Percentiles rank a stretch among this genome's conserved stretches.
These are phyloP conservation scores for Salvia sclarea DNA, from an alignment of 305 asterid species.

Conservation along the genomic window DNA sequence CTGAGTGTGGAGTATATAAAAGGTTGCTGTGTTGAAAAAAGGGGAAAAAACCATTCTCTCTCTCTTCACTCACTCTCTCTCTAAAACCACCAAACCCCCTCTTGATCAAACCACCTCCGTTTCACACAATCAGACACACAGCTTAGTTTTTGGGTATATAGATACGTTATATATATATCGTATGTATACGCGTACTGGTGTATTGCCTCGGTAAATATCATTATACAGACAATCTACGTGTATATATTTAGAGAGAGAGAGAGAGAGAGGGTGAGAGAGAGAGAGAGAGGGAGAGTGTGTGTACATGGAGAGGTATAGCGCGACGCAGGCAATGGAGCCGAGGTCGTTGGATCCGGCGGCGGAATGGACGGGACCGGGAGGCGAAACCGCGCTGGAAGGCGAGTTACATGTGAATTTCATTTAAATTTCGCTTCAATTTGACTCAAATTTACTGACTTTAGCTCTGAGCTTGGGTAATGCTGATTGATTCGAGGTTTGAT, in stretches of 20 bases:
- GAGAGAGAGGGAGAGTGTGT: neutral
- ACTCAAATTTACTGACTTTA: constrained; percentile 26
- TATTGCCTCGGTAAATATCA: constrained; percentile 27
- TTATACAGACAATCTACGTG: constrained; percentile 16
- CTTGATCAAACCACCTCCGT: constrained; percentile 37
- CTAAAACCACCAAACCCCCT: constrained; percentile 50
- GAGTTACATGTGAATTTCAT: constrained; percentile 58
- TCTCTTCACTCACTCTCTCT: constrained; percentile 31
- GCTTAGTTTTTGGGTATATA: constrained; percentile 22
- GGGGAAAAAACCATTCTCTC: constrained; percentile 24
- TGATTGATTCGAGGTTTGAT: constrained; percentile 40
- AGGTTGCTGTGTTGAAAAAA: constrained; percentile 28
- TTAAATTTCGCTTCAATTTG: constrained; percentile 53
- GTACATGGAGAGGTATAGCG: constrained; percentile 68
- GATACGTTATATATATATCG: neutral
- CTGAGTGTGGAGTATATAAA: constrained; percentile 29
- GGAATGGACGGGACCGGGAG: constrained; percentile 73
- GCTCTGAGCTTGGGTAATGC: constrained; percentile 39
- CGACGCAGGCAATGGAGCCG: constrained; percentile 65
- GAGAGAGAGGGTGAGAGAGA: neutral
- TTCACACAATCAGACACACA: constrained; percentile 39
- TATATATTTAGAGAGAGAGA: constrained; percentile 22
- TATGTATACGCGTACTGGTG: constrained; percentile 13
- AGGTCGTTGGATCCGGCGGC: constrained; percentile 74
- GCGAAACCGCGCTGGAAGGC: constrained; percentile 84